phyloP scores from a whole-genome alignment of 768 basidiomycete species.

The Pleurotus cornucopiae region DNA sequence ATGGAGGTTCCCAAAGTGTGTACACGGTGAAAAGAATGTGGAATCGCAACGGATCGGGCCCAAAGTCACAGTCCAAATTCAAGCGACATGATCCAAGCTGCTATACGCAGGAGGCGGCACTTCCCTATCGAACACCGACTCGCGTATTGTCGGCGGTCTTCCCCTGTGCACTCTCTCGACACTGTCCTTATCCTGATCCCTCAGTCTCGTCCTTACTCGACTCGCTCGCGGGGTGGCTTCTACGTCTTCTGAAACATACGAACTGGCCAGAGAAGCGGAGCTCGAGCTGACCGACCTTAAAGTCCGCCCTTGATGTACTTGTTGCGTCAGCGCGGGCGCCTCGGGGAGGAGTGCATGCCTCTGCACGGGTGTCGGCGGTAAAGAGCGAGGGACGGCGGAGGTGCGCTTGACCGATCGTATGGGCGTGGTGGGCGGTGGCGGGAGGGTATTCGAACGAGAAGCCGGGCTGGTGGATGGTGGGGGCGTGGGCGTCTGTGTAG shows the following conservation, averaged over 20 bases:
- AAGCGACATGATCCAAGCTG: not conserved
- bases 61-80: not conserved
- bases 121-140: slow-evolving; percentile 5
- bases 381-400: slow-evolving; percentile 1
- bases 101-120: slow-evolving; percentile 4
- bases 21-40: not conserved
- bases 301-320: not conserved
- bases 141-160: slow-evolving; percentile 5
- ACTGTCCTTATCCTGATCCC: not conserved
- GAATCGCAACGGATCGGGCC: not conserved
- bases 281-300: not conserved
- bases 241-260: not conserved
- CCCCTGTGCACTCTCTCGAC: not conserved
- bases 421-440: not conserved
- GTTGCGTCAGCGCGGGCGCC: not conserved
- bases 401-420: not conserved
- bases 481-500: slow-evolving; percentile 2
- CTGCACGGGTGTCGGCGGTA: slow-evolving; percentile 1
- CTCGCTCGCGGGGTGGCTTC: not conserved
- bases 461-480: slow-evolving; percentile 4
- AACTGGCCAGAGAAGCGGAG: not conserved
- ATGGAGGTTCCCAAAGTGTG: not conserved
- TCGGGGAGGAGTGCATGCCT: not conserved
- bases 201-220: not conserved
- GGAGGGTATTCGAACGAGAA: not conserved